Evolutionary conservation across 306 rosid genomes (phyloP).

Genomic region (Castanea crenata): DNA sequence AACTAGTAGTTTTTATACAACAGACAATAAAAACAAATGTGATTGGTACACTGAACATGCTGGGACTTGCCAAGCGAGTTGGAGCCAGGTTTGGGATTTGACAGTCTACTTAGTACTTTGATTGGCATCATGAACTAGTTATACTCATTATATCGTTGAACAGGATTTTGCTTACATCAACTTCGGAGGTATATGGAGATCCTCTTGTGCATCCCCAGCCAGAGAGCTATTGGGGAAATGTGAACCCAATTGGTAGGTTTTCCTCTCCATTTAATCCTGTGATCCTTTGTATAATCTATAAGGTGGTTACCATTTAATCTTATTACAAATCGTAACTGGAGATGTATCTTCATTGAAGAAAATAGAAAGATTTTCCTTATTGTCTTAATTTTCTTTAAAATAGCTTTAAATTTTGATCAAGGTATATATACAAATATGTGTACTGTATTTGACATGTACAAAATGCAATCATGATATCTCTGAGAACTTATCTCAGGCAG

Average conservation of each 20-base stretch:
- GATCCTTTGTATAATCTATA: constrained; percentile 11
- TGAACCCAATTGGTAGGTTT: constrained; percentile 87
- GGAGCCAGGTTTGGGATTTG: constrained; percentile 76
- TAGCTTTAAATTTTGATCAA: not conserved
- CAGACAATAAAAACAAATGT: constrained; percentile 98
- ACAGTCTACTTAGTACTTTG: constrained; percentile 6
- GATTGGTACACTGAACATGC: constrained; percentile 96
- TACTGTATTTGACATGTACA: not conserved
- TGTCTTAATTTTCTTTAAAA: not conserved
- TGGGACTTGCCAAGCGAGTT: constrained; percentile 97
- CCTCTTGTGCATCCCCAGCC: constrained; percentile 94
- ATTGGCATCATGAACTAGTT: constrained; percentile 12
- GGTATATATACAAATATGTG: not conserved
- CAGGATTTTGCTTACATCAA: constrained; percentile 97
- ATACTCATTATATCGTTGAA: constrained; percentile 23
- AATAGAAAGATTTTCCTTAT: not conserved
- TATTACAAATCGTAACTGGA: not conserved
- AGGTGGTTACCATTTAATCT: constrained; percentile 6
- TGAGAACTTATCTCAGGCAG: not conserved
- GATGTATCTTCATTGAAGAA: constrained; percentile 4
- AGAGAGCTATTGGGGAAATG: constrained; percentile 97
- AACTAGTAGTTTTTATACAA: not conserved
- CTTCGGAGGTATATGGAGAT: constrained; percentile 97
- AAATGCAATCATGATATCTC: not conserved
- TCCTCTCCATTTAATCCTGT: constrained; percentile 24